Evolutionary conservation across 1,139 yeast species (phyloP).

Genomic region (Nakaseomyces bracarensis): DNA sequence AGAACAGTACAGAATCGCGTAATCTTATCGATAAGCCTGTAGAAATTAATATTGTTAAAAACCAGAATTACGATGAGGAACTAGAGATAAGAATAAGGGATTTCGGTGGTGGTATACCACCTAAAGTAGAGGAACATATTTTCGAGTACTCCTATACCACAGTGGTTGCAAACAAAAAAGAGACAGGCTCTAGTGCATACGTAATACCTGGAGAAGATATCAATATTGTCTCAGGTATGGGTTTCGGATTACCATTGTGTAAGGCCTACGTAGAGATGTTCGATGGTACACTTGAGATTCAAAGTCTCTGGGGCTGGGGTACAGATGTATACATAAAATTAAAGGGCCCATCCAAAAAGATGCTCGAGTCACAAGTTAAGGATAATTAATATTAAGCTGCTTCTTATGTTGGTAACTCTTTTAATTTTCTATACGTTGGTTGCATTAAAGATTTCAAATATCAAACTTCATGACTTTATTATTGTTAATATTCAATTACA

Average conservation of each 20-base stretch:
- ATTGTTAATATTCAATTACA: too few relatives aligned
- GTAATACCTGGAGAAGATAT: conserved; percentile 69
- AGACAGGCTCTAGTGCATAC: conserved; percentile 36
- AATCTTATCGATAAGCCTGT: conserved; percentile 47
- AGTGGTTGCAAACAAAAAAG: conserved; percentile 16
- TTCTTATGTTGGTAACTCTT: too few relatives aligned
- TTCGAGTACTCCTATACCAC: conserved; percentile 86
- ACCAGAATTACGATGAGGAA: conserved; percentile 25
- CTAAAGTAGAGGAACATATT: conserved; percentile 52
- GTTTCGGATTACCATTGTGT: conserved; percentile 87
- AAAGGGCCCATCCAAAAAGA: conserved; percentile 24
- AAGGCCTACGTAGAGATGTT: conserved; percentile 62
- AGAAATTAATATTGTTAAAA: conserved; percentile 53
- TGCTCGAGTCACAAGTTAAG: conserved; percentile 10
- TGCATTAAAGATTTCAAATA: too few relatives aligned
- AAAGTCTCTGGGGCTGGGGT: conserved; percentile 81
- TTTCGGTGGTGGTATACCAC: conserved; percentile 80
- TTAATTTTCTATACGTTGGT: too few relatives aligned
- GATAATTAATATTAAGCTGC: neutral
- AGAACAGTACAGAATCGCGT: conserved; percentile 37
- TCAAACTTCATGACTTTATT: too few relatives aligned
- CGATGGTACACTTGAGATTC: conserved; percentile 70
- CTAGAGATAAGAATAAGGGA: conserved; percentile 72
- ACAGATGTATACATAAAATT: conserved; percentile 59
- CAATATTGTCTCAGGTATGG: conserved; percentile 86